Conservation (phyloP, 2,329 filamentous ascomycete species). For the Plectosphaerella plurivora region DNA sequence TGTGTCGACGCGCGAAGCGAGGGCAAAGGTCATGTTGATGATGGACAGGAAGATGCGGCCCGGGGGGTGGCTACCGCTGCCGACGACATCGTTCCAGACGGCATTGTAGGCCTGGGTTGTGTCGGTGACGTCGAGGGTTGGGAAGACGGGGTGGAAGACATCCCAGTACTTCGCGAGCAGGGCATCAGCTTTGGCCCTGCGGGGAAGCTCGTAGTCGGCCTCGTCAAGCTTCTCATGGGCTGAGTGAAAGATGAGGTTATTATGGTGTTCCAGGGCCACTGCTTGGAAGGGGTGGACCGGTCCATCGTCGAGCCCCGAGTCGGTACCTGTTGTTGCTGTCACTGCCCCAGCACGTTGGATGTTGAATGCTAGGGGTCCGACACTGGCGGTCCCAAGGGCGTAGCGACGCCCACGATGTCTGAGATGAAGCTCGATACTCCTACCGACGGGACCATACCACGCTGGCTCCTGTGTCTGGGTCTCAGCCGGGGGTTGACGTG, state of each 20-base stretch:
- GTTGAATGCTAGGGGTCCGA: not conserved
- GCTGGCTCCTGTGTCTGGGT: not conserved
- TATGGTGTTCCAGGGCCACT: not conserved
- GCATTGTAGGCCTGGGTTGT: not conserved
- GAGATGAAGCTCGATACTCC: not conserved
- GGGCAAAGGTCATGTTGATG: not conserved
- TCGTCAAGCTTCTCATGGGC: not conserved
- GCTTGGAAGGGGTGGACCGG: not conserved
- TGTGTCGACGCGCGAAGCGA: not conserved
- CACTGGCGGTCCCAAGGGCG: not conserved
- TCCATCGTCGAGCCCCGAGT: not conserved
- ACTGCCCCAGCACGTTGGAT: not conserved
- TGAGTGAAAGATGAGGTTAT: not conserved
- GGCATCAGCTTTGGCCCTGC: not conserved
- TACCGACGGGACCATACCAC: not conserved
- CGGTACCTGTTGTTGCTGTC: not conserved
- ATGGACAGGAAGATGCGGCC: not conserved
- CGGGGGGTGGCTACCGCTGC: not conserved
- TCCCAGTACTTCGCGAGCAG: not conserved
- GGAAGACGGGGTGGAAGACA: not conserved
- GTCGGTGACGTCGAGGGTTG: not conserved
- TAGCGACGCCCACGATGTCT: not conserved
- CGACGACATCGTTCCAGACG: not conserved
- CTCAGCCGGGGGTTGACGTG: not conserved
- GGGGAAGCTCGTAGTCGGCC: not conserved